Conservation (phyloP, 768 basidiomycete species). For the Lactifluus piperatus region DNA sequence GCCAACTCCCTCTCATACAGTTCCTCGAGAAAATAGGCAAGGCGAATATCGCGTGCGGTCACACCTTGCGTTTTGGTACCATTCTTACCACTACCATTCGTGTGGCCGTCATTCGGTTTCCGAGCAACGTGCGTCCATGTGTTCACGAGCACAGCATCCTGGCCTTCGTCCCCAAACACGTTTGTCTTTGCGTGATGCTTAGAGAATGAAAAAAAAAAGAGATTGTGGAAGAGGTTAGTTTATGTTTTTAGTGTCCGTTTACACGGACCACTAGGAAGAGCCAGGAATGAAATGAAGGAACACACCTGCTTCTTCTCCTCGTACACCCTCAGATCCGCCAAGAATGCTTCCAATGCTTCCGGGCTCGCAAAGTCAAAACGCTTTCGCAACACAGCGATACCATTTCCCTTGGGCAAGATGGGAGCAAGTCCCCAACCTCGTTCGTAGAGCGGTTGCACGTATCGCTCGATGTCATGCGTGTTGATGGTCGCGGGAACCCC, state of each 20-base stretch:
- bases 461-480: slow-evolving; percentile 6
- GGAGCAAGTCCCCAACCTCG: slow-evolving; percentile 12
- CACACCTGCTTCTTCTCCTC: slow-evolving; percentile 4
- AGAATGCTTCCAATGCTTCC: not conserved
- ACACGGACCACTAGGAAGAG: too few species aligned
- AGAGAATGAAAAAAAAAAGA: not conserved
- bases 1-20: slow-evolving; percentile 9
- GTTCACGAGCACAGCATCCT: slow-evolving; percentile 7
- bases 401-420: slow-evolving; percentile 9
- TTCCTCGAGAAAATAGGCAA: slow-evolving; percentile 10
- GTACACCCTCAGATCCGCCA: slow-evolving; percentile 4
- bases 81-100: not conserved
- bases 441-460: slow-evolving; percentile 7
- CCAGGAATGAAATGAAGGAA: not conserved
- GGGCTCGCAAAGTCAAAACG: slow-evolving; percentile 4
- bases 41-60: slow-evolving; percentile 11
- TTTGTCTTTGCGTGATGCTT: slow-evolving; percentile 12
- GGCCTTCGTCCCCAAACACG: not conserved
- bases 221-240: too few species aligned
- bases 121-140: slow-evolving; percentile 15
- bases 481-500: not conserved
- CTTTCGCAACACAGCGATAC: slow-evolving; percentile 13
- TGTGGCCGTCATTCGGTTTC: not conserved
- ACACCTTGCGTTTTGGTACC: slow-evolving; percentile 4
- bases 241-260: not conserved